Conservation (phyloP, 371 early-diverging fungal genomes). For the Circinella minor region DNA sequence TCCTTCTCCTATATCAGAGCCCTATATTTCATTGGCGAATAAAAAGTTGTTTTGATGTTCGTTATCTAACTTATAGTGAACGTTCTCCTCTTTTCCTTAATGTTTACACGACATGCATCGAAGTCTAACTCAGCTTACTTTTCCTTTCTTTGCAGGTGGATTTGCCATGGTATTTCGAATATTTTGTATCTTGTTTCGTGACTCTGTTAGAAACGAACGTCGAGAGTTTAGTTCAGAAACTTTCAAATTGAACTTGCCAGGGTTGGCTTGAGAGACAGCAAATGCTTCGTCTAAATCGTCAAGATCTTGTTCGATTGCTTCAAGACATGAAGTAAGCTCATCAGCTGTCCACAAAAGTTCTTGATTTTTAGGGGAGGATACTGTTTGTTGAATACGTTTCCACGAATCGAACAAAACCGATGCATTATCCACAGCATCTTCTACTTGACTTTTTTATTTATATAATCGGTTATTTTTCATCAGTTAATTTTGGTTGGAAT, state of each 20-base stretch:
- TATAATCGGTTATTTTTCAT: neutral
- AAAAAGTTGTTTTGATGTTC: no score
- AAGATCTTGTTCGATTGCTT: slow-evolving; percentile 60
- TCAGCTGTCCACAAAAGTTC: slow-evolving; percentile 67
- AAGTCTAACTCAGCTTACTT: neutral
- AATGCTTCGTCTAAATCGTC: slow-evolving; percentile 66
- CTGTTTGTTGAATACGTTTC: slow-evolving; percentile 68
- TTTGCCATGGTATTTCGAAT: slow-evolving; percentile 51
- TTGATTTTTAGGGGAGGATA: slow-evolving; percentile 65
- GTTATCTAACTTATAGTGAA: neutral
- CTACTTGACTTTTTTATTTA: slow-evolving; percentile 51
- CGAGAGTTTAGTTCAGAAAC: slow-evolving; percentile 49
- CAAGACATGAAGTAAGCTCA: slow-evolving; percentile 50
- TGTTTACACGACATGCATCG: neutral
- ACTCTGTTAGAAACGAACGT: slow-evolving; percentile 51
- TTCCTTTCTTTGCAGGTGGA: slow-evolving; percentile 32
- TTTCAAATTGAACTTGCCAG: slow-evolving; percentile 55
- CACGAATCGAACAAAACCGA: slow-evolving; percentile 58
- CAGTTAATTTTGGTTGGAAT: neutral
- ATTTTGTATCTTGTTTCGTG: slow-evolving; percentile 40
- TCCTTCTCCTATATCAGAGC: neutral
- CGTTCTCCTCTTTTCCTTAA: neutral
- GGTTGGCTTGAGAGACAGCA: slow-evolving; percentile 52
- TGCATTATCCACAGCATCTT: slow-evolving; percentile 53
- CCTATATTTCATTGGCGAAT: neutral